Conservation (phyloP, 1,139 yeast species). For the Lodderomyces orthopsilosis region DNA sequence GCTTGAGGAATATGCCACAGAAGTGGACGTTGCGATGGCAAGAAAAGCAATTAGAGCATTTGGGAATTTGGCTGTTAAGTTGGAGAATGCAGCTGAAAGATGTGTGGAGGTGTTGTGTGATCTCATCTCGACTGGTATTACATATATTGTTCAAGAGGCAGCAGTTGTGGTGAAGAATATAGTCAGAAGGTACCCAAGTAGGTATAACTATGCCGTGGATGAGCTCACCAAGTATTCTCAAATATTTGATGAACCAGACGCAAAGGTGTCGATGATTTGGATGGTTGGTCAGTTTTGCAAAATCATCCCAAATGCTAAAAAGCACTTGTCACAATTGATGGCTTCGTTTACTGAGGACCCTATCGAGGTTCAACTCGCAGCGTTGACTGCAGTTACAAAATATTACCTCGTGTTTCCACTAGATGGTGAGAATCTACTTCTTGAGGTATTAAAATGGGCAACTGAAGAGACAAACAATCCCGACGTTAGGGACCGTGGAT, state of each 20-base stretch:
- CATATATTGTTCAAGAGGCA: constrained; percentile 79
- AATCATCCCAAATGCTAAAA: constrained; percentile 45
- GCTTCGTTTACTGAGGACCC: constrained; percentile 57
- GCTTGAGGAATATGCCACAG: constrained; percentile 81
- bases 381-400: constrained; percentile 74
- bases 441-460: constrained; percentile 62
- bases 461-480: constrained; percentile 77
- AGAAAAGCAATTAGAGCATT: constrained; percentile 86
- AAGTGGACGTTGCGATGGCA: constrained; percentile 81
- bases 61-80: constrained; percentile 82
- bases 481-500: constrained; percentile 83
- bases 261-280: constrained; percentile 82
- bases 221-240: constrained; percentile 44
- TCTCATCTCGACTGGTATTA: constrained; percentile 62
- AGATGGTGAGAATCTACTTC: constrained; percentile 54
- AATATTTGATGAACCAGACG: constrained; percentile 69
- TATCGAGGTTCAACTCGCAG: constrained; percentile 68
- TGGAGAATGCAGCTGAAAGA: constrained; percentile 51
- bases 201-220: constrained; percentile 37
- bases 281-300: constrained; percentile 72
- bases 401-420: constrained; percentile 58
- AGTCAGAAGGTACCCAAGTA: constrained; percentile 67
- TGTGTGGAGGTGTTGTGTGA: constrained; percentile 66
- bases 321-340: constrained; percentile 46
- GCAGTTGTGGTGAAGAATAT: constrained; percentile 75